Conservation (phyloP, 768 basidiomycete genomes). For the Pleurotus salmoneostramineus region DNA sequence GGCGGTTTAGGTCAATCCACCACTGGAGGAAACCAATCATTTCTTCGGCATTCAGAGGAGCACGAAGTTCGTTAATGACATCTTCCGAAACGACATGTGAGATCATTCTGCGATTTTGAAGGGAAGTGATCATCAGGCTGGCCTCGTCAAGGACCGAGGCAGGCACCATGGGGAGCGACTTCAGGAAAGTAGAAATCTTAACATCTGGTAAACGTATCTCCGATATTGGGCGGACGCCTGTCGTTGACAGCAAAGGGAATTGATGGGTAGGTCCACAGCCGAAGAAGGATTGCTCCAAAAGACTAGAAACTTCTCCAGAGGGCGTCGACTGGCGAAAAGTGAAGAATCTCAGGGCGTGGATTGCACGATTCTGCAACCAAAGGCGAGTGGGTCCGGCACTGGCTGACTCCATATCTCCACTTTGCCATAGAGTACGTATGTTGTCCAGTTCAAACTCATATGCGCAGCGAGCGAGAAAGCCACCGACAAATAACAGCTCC, state of each 20-base stretch:
- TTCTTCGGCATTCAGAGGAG: slow-evolving; percentile 67
- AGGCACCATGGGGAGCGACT: slow-evolving; percentile 72
- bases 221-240: slow-evolving; percentile 62
- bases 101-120: slow-evolving; percentile 64
- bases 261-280: slow-evolving; percentile 42
- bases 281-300: slow-evolving; percentile 80
- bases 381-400: slow-evolving; percentile 38
- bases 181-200: slow-evolving; percentile 70
- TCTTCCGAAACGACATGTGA: slow-evolving; percentile 77
- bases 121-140: slow-evolving; percentile 50
- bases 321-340: slow-evolving; percentile 88
- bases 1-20: slow-evolving; percentile 58
- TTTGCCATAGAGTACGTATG: slow-evolving; percentile 60
- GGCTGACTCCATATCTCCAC: slow-evolving; percentile 27
- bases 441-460: slow-evolving; percentile 79
- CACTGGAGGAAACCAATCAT: slow-evolving; percentile 83
- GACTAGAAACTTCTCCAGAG: slow-evolving; percentile 66
- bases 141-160: slow-evolving; percentile 54
- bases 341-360: slow-evolving; percentile 88
- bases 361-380: slow-evolving; percentile 54
- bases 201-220: slow-evolving; percentile 74
- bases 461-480: slow-evolving; percentile 73
- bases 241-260: slow-evolving; percentile 72
- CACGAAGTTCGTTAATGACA: slow-evolving; percentile 72
- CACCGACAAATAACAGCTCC: slow-evolving; percentile 83